Evolutionary conservation across 2,329 filamentous ascomycete species (phyloP), one percentile per base, ranked within the genome.

Genomic region (Botrytis pseudocinerea): DNA sequence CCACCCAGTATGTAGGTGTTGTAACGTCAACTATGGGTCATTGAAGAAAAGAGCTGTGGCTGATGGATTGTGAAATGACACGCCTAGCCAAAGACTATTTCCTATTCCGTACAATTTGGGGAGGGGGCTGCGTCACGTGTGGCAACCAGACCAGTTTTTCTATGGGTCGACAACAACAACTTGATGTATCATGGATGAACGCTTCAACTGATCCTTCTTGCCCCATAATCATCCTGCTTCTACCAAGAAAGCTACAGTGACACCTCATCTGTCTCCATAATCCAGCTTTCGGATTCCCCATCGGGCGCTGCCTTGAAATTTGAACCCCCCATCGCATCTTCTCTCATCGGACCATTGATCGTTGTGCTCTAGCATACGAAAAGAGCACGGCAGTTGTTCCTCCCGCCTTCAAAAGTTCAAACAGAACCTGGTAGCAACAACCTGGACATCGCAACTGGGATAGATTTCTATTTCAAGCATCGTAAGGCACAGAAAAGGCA

Each of bases 211-310:
- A 40, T 64, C 61, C 61, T 64, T 48, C 35, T 18, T 46, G 62
- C 46, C 62, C 62, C 40, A 64, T 64, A 32, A 32, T 32, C 62
- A 10, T 28, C 61, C 32, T 62, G 12, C 38, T 40, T 40, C n/a
- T 20, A 44, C 38, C 61, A 42, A 20, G 61, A 44, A 44, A 46
- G 25, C 2, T 35, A n/a, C 62, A 35, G 5, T 65, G 62, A 65
- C 62, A 65, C 62, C 62, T 65, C 62, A 65, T 65, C 62, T 8
- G 62, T 64, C 62, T 64, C 62, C 62, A 64, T 64, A 64, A 28
- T 28, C 62, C 42, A 61, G 3, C 42, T 35, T 64, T 32, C 10
- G 28, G 8, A 10, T 42, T 44, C 25, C 8, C 38, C 38, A 28
- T 44, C 38, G 25, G 14, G 18, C 40, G 28, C 61, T 32, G 51